Evolutionary conservation across 2,329 filamentous ascomycete genomes (phyloP).

Genomic region (Pyrenophora seminiperda): DNA sequence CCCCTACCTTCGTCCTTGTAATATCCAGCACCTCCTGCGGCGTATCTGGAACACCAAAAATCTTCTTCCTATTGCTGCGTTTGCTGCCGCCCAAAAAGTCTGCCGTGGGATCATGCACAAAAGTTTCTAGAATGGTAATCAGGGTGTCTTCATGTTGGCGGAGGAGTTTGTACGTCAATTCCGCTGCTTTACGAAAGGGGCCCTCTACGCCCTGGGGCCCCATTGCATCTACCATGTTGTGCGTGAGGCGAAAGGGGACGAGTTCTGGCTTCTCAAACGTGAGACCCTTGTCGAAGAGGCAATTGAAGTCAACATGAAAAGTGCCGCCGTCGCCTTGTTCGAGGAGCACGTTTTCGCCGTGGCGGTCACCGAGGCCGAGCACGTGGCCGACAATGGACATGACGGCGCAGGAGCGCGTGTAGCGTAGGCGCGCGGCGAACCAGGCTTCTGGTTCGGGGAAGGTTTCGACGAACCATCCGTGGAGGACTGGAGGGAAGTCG

Average conservation of each 20-base stretch:
- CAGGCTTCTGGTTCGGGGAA: constrained; percentile 92
- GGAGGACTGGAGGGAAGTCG: constrained; percentile 83
- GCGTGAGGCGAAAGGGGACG: constrained; percentile 94
- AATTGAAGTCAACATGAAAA: constrained; percentile 99
- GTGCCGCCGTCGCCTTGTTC: constrained; percentile 93
- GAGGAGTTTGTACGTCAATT: constrained; percentile 82
- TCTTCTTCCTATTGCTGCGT: constrained; percentile 60
- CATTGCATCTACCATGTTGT: constrained; percentile 99
- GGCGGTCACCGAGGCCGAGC: constrained; percentile 87
- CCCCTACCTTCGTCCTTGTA: constrained; percentile 84
- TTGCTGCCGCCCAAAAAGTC: constrained; percentile 82
- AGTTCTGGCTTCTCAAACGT: constrained; percentile 94
- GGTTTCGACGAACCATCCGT: constrained; percentile 93
- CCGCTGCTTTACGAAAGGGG: constrained; percentile 87
- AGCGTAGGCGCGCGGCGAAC: constrained; percentile 86
- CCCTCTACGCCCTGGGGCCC: constrained; percentile 91
- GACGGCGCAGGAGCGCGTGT: constrained; percentile 91
- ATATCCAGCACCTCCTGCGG: constrained; percentile 84
- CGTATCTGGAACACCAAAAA: constrained; percentile 65
- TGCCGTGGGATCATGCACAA: constrained; percentile 94
- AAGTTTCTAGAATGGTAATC: constrained; percentile 96
- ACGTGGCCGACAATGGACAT: constrained; percentile 99
- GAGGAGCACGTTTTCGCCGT: constrained; percentile 95
- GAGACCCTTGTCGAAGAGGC: constrained; percentile 95
- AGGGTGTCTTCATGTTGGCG: constrained; percentile 93